Percentiles rank a stretch among this genome's conserved stretches.
Conservation (phyloP, 371 early-diverging fungal species). For the Globomyces sp. region DNA sequence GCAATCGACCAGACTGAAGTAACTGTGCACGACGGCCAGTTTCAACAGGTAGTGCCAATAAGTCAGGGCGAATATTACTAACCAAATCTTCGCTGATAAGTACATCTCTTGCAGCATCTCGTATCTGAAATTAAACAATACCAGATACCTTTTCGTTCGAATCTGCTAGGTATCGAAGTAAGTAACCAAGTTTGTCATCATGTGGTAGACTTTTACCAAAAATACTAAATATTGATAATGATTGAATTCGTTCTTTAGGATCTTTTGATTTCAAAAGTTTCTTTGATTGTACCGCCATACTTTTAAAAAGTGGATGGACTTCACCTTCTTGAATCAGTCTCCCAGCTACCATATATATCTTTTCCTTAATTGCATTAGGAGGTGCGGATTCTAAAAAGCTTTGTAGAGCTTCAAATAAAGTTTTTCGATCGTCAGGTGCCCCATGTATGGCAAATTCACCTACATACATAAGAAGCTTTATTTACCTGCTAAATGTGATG, state of each 20-base stretch:
- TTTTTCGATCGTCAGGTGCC: conserved; percentile 41
- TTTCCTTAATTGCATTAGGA: conserved; percentile 29
- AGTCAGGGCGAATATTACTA: neutral
- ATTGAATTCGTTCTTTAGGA: conserved; percentile 29
- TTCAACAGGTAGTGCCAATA: neutral
- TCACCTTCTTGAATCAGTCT: conserved; percentile 37
- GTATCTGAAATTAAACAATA: conserved; percentile 23
- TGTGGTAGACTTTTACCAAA: conserved; percentile 36
- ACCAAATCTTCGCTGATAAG: conserved; percentile 22
- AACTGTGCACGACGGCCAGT: conserved; percentile 5
- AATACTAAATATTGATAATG: conserved; percentile 39
- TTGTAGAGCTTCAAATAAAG: conserved; percentile 44
- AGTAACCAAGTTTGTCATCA: conserved; percentile 46
- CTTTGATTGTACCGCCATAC: conserved; percentile 38
- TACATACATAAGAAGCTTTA: too few relatives aligned
- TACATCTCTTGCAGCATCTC: conserved; percentile 33
- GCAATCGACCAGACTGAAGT: conserved; percentile 7
- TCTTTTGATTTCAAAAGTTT: conserved; percentile 41
- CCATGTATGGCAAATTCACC: conserved; percentile 40
- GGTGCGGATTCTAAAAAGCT: conserved; percentile 37
- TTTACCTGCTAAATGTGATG: conserved; percentile 17
- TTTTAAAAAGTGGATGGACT: conserved; percentile 45
- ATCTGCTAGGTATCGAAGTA: conserved; percentile 43
- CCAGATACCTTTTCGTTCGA: conserved; percentile 34
- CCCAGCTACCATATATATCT: conserved; percentile 44